Conservation (phyloP, 257 asterid genomes). For the Solanum okadae region DNA sequence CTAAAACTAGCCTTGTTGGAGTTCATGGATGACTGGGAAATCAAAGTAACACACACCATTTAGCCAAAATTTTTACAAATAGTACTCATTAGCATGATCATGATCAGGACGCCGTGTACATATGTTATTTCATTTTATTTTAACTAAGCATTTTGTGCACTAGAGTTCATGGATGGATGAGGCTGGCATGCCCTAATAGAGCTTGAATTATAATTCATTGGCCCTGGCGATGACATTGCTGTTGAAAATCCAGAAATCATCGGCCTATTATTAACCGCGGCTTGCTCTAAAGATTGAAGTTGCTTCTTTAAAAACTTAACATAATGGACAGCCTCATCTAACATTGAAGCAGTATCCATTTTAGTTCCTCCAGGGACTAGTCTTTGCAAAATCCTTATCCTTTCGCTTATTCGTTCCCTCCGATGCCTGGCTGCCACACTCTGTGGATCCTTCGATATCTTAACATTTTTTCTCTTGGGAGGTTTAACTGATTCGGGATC, state of each 20-base stretch:
- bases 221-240: background rate
- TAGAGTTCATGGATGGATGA: background rate
- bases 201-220: background rate
- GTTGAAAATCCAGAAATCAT: background rate
- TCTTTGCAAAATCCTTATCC: constrained; percentile 37
- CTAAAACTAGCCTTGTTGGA: background rate
- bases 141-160: constrained; percentile 4
- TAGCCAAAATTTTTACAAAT: background rate
- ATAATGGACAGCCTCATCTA: constrained; percentile 48
- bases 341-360: constrained; percentile 49
- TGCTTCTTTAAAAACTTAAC: constrained; percentile 41
- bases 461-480: constrained; percentile 41
- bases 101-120: background rate
- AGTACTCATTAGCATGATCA: background rate
- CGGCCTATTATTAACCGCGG: constrained; percentile 7
- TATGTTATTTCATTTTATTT: background rate
- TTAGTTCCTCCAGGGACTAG: constrained; percentile 50
- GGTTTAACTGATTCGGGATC: constrained; percentile 34
- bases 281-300: constrained; percentile 23
- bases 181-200: background rate
- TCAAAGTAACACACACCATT: background rate
- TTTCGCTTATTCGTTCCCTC: constrained; percentile 43
- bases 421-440: constrained; percentile 50
- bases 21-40: background rate
- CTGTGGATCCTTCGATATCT: constrained; percentile 47